Evolutionary conservation across 2,329 filamentous ascomycete species (phyloP).

Genomic region (Pseudopyrenochaeta lycopersici): DNA sequence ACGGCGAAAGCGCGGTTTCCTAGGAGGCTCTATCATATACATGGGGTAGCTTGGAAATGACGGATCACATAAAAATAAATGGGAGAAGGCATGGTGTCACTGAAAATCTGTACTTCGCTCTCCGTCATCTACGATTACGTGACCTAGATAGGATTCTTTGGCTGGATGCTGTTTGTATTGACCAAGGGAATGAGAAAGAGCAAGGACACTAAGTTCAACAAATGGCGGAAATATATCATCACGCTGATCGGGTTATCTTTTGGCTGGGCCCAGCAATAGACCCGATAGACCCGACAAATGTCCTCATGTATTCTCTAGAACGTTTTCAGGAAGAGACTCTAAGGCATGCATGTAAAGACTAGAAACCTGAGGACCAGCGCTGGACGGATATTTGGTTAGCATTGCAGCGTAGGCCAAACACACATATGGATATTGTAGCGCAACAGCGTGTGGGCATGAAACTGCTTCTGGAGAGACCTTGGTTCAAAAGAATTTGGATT

Average conservation of each 20-base stretch:
- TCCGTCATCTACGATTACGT: constrained; percentile 9
- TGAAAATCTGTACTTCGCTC: constrained; percentile 14
- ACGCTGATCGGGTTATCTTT: constrained; percentile 32
- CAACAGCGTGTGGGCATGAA: constrained; percentile 1
- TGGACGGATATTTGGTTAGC: constrained; percentile 10
- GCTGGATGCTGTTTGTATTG: background rate
- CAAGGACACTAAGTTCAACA: constrained; percentile 34
- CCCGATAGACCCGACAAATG: constrained; percentile 9
- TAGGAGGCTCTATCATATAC: background rate
- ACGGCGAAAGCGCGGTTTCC: background rate
- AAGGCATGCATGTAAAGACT: constrained; percentile 9
- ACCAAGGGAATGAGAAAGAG: constrained; percentile 32
- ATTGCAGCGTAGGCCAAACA: background rate
- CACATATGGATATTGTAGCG: background rate
- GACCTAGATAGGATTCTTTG: background rate
- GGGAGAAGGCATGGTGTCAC: constrained; percentile 5
- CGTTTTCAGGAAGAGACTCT: constrained; percentile 10
- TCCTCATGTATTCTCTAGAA: too few species aligned
- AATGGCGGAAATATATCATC: constrained; percentile 34
- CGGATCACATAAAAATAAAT: constrained; percentile 11
- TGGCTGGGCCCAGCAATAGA: constrained; percentile 35
- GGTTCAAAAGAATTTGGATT: constrained; percentile 32
- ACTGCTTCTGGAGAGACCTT: constrained; percentile 10
- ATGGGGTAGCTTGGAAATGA: background rate
- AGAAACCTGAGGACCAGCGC: constrained; percentile 2